A percentile compares a stretch with the other conserved stretches of the same genome.
Evolutionary conservation across 179 eudicot species (phyloP).

Genomic region (Sideroxylon spinosum): DNA sequence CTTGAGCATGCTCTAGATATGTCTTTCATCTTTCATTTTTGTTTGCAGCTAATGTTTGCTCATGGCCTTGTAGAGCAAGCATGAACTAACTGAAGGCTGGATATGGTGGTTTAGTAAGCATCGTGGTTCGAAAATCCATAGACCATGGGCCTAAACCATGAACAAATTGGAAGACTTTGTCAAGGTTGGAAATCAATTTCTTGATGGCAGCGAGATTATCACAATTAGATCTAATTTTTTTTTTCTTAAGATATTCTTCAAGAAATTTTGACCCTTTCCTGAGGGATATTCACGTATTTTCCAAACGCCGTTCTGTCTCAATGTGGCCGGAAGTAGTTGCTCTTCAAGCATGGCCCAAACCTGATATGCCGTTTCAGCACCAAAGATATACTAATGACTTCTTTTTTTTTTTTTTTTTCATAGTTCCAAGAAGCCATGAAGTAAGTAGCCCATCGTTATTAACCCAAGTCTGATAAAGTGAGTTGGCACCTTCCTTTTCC

Average conservation of each 20-base stretch:
- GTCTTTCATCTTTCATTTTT: conserved; percentile 1
- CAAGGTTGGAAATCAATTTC: neutral
- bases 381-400: neutral
- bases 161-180: conserved; percentile 11
- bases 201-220: conserved; percentile 12
- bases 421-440: conserved; percentile 14
- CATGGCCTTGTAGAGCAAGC: conserved; percentile 2
- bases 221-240: neutral
- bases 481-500: neutral
- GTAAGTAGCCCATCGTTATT: conserved; percentile 1
- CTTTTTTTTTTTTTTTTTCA: conserved; percentile 12
- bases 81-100: conserved; percentile 7
- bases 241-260: neutral
- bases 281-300: neutral
- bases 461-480: neutral
- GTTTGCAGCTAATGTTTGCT: neutral
- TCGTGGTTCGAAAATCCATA: neutral
- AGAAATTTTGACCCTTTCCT: conserved; percentile 1
- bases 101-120: conserved; percentile 15
- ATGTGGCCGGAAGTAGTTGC: neutral
- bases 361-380: neutral
- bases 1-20: neutral
- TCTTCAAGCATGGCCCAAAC: neutral
- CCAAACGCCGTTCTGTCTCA: neutral
- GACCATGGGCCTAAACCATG: neutral